A percentile compares a stretch with the other conserved stretches of the same genome.
phyloP scores from a whole-genome alignment of 2,329 filamentous ascomycete species.

The Fusarium albidum region DNA sequence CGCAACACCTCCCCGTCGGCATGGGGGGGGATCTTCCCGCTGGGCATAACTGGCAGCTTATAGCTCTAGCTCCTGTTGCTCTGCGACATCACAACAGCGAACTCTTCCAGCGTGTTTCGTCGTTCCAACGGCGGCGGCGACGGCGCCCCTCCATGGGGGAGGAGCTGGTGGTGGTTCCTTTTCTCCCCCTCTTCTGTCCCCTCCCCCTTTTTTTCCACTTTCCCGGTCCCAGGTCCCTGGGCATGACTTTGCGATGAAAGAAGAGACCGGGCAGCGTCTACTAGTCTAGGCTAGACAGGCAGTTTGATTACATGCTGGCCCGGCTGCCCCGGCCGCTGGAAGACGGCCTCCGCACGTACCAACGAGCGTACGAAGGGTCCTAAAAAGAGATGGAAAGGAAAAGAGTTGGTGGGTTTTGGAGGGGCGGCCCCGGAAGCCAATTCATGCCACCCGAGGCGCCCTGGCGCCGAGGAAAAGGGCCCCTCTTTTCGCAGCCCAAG shows the following conservation, averaged over 20 bases:
- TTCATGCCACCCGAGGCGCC: slow-evolving; percentile 39
- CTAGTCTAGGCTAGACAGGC: slow-evolving; percentile 30
- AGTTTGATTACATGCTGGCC: slow-evolving; percentile 36
- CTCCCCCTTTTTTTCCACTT: slow-evolving; percentile 24
- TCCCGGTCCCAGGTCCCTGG: slow-evolving; percentile 22
- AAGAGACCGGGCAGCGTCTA: slow-evolving; percentile 17
- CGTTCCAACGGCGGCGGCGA: slow-evolving; percentile 15
- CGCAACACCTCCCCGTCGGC: slow-evolving; percentile 1
- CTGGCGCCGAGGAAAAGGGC: too few species aligned
- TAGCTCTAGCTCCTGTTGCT: not conserved
- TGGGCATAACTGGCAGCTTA: slow-evolving; percentile 2
- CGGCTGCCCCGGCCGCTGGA: slow-evolving; percentile 32
- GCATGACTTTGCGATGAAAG: slow-evolving; percentile 34
- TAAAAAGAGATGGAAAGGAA: slow-evolving; percentile 16
- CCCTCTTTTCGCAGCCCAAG: slow-evolving; percentile 10
- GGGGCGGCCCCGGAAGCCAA: slow-evolving; percentile 33
- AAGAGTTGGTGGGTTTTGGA: slow-evolving; percentile 23
- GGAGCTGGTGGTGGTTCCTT: not conserved
- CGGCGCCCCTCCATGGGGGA: slow-evolving; percentile 14
- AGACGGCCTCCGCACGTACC: slow-evolving; percentile 37
- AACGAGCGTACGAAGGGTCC: slow-evolving; percentile 23
- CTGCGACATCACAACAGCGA: slow-evolving; percentile 5
- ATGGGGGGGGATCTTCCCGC: slow-evolving; percentile 4
- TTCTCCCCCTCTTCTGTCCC: slow-evolving; percentile 12
- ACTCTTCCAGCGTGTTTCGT: slow-evolving; percentile 27